Evolutionary conservation across 2,329 filamentous ascomycete genomes (phyloP).

Genomic region (Fusarium neocosmosporiellum): DNA sequence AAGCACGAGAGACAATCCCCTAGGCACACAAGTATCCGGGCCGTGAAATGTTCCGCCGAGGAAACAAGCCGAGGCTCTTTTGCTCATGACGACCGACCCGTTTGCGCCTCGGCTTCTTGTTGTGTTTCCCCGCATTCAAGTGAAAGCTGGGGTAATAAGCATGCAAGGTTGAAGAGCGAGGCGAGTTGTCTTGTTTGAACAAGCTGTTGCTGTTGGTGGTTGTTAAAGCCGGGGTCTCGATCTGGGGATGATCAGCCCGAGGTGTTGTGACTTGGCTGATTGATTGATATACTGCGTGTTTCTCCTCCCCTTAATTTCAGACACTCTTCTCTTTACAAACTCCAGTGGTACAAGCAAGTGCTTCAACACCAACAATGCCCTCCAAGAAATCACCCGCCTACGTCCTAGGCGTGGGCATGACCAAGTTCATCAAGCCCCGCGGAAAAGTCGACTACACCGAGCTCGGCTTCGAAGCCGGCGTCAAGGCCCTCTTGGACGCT

Average conservation of each 20-base stretch:
- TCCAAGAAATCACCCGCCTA: conserved; percentile 72
- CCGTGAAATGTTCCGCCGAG: conserved; percentile 9
- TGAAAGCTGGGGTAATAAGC: conserved; percentile 25
- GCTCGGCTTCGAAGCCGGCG: conserved; percentile 90
- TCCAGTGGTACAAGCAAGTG: conserved; percentile 20
- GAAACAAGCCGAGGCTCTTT: conserved; percentile 16
- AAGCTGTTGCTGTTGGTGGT: background rate
- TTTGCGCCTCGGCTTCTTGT: conserved; percentile 28
- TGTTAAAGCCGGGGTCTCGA: conserved; percentile 11
- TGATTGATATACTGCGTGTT: background rate
- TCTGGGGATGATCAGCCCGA: background rate
- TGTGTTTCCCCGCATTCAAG: conserved; percentile 32
- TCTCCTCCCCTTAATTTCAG: background rate
- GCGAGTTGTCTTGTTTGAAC: conserved; percentile 12
- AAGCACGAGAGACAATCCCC: background rate
- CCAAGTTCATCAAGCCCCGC: conserved; percentile 97
- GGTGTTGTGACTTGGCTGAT: background rate
- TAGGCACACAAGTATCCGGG: background rate
- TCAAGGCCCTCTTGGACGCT: conserved; percentile 87
- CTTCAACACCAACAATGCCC: conserved; percentile 52
- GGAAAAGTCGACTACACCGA: conserved; percentile 96
- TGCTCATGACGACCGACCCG: background rate
- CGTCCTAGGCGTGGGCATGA: conserved; percentile 98
- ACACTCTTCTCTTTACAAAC: background rate
- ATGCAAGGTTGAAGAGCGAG: background rate